A percentile compares a stretch with the other conserved stretches of the same genome.
Evolutionary conservation across 2,329 filamentous ascomycete species (phyloP).

Genomic region (Claviceps sorghi): DNA sequence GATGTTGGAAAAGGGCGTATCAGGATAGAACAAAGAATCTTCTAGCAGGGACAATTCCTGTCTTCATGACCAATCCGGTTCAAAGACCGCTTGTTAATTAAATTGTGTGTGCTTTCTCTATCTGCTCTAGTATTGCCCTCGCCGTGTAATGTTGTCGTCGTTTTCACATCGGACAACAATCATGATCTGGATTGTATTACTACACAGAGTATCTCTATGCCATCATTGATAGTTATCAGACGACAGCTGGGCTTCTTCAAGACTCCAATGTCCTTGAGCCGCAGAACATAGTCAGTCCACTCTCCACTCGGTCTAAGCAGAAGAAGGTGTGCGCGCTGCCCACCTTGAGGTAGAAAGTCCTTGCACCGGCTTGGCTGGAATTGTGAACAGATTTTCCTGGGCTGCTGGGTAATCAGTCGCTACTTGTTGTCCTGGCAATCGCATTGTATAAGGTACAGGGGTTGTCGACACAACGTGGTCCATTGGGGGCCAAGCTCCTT

Average conservation of each 20-base stretch:
- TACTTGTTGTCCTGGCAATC: neutral
- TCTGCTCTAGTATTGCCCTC: neutral
- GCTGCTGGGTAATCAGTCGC: neutral
- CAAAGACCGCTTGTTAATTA: neutral
- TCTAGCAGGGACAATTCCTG: too few relatives aligned
- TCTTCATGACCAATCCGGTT: neutral
- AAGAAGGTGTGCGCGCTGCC: neutral
- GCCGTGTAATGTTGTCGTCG: neutral
- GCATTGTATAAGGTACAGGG: slow-evolving; percentile 1
- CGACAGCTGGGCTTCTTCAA: neutral
- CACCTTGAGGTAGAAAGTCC: slow-evolving; percentile 2
- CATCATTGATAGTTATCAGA: neutral
- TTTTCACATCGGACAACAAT: neutral
- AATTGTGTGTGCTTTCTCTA: neutral
- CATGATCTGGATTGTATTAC: neutral
- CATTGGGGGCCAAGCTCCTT: neutral
- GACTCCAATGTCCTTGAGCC: neutral
- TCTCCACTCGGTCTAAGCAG: neutral
- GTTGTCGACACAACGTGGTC: neutral
- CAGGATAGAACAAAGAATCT: slow-evolving; percentile 11
- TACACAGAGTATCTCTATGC: neutral
- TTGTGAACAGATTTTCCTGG: neutral
- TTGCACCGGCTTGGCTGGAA: neutral
- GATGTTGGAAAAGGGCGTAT: slow-evolving; percentile 52
- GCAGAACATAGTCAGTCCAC: neutral